Evolutionary conservation across 768 basidiomycete species (phyloP).

Genomic region (Thelephora ganbajun): DNA sequence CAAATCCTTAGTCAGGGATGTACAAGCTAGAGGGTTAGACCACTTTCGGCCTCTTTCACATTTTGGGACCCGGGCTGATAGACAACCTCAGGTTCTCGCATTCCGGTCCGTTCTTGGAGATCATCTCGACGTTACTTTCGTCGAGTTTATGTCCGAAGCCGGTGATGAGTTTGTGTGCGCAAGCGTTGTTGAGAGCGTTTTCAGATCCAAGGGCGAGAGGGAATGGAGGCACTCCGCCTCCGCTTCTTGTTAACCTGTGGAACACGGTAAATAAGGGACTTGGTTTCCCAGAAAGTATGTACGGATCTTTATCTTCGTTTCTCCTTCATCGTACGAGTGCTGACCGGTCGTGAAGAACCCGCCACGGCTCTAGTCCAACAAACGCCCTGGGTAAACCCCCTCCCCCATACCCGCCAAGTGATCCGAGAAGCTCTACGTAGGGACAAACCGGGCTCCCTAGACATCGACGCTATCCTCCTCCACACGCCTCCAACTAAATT

Average conservation of each 20-base stretch:
- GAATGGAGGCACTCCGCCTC: too few relatives aligned
- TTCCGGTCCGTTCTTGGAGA: slow-evolving; percentile 38
- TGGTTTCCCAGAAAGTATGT: slow-evolving; percentile 20
- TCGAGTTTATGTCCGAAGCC: not conserved
- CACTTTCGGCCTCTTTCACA: not conserved
- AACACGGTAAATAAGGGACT: too few relatives aligned
- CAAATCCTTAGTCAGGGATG: slow-evolving; percentile 44
- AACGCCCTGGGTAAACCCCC: slow-evolving; percentile 32
- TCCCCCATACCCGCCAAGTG: slow-evolving; percentile 25
- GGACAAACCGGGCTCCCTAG: slow-evolving; percentile 49
- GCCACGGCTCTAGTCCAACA: not conserved
- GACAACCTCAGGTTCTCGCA: slow-evolving; percentile 25
- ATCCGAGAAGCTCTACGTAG: slow-evolving; percentile 46
- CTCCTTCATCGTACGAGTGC: too few relatives aligned
- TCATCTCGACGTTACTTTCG: slow-evolving; percentile 11
- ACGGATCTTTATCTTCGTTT: slow-evolving; percentile 1
- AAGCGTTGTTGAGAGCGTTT: not conserved
- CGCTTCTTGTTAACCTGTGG: too few relatives aligned
- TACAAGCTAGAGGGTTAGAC: slow-evolving; percentile 40
- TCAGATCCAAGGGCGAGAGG: not conserved
- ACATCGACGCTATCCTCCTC: slow-evolving; percentile 54
- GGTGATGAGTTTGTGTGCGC: not conserved
- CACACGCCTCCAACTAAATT: slow-evolving; percentile 45
- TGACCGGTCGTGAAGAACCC: not conserved
- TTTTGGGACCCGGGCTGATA: not conserved